A percentile compares a stretch with the other conserved stretches of the same genome.
Conservation (phyloP, 2,329 filamentous ascomycete genomes). For the Pestalotiopsis sp. region DNA sequence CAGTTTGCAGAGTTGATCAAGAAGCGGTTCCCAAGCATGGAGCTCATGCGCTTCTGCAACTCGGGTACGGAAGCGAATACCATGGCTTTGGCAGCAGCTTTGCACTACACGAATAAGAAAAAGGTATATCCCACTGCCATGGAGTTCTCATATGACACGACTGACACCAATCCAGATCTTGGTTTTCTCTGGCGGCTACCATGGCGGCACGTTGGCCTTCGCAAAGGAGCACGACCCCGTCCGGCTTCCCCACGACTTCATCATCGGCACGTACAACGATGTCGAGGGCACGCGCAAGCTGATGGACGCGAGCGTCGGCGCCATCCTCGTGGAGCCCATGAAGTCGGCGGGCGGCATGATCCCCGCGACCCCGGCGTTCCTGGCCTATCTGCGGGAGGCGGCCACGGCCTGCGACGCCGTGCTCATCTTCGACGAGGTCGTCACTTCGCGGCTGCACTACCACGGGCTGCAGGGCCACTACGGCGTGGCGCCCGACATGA, state of each 20-base stretch:
- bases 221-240: constrained; percentile 43
- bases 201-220: constrained; percentile 57
- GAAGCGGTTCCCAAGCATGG: constrained; percentile 52
- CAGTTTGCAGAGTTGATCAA: constrained; percentile 54
- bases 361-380: constrained; percentile 51
- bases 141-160: too few species aligned
- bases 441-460: constrained; percentile 62
- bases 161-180: constrained; percentile 45
- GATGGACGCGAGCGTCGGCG: constrained; percentile 53
- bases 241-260: constrained; percentile 56
- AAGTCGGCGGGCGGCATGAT: constrained; percentile 65
- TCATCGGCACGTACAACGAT: constrained; percentile 67
- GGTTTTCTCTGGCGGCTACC: constrained; percentile 54
- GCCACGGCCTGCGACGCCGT: constrained; percentile 53
- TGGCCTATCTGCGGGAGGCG: constrained; percentile 50
- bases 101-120: background rate
- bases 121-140: background rate
- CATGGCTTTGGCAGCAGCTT: constrained; percentile 48
- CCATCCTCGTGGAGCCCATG: constrained; percentile 68
- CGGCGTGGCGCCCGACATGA: constrained; percentile 59
- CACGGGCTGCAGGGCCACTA: constrained; percentile 49
- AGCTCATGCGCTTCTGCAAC: constrained; percentile 63
- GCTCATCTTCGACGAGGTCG: constrained; percentile 73
- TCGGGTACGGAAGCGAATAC: constrained; percentile 69
- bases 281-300: constrained; percentile 44